phyloP scores from a whole-genome alignment of 2,329 filamentous ascomycete genomes.

The Pestalotiopsis sp. region DNA sequence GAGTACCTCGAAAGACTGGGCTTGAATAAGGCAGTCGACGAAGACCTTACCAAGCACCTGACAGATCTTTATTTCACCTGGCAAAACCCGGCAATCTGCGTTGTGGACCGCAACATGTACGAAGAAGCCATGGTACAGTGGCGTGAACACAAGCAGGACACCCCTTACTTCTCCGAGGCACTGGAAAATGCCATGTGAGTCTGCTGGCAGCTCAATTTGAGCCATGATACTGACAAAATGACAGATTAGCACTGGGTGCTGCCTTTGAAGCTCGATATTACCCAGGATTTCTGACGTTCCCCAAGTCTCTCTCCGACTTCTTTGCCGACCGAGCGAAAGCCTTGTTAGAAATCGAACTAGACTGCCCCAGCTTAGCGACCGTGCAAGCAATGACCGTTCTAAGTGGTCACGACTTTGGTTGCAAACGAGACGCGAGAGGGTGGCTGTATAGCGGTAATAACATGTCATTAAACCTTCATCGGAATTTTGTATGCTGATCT shows the following conservation, averaged over 20 bases:
- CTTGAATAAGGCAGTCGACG: slow-evolving; percentile 1
- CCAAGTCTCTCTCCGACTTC: slow-evolving; percentile 37
- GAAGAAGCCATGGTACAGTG: slow-evolving; percentile 8
- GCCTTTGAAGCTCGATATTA: slow-evolving; percentile 44
- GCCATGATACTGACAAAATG: not conserved
- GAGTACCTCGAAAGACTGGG: slow-evolving; percentile 23
- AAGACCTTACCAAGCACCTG: not conserved
- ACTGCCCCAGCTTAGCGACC: slow-evolving; percentile 47
- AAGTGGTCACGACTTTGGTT: slow-evolving; percentile 44
- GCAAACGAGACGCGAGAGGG: slow-evolving; percentile 43
- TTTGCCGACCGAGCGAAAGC: slow-evolving; percentile 45
- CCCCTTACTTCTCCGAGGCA: slow-evolving; percentile 10
- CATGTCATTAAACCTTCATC: slow-evolving; percentile 11
- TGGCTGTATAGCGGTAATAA: slow-evolving; percentile 45
- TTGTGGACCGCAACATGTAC: slow-evolving; percentile 7
- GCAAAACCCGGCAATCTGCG: slow-evolving; percentile 9
- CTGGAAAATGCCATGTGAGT: slow-evolving; percentile 12
- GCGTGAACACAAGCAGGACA: not conserved
- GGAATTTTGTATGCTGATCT: not conserved
- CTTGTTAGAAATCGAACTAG: slow-evolving; percentile 47
- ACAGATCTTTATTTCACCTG: slow-evolving; percentile 9
- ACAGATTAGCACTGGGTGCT: slow-evolving; percentile 41
- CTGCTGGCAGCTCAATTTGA: not conserved
- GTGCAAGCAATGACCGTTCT: slow-evolving; percentile 47
- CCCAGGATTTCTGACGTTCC: slow-evolving; percentile 40